Evolutionary conservation across 2,329 filamentous ascomycete species (phyloP).

Genomic region (Bipolaris bicolor): DNA sequence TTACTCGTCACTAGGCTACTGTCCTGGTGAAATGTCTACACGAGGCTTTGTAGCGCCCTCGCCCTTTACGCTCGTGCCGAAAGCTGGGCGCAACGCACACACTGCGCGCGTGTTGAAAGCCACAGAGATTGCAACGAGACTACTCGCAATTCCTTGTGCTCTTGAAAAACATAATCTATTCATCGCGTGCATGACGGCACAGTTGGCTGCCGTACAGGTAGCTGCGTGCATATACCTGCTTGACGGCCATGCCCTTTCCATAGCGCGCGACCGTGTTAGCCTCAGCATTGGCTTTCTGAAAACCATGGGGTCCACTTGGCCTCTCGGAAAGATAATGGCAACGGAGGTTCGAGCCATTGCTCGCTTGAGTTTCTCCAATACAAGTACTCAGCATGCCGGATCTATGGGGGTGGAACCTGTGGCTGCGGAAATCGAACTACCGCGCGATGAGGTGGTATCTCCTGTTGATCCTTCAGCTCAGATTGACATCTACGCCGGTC

Average conservation of each 20-base stretch:
- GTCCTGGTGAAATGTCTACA: slow-evolving; percentile 38
- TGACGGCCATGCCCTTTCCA: slow-evolving; percentile 64
- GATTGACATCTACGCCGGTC: slow-evolving; percentile 43
- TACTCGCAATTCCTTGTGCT: slow-evolving; percentile 74
- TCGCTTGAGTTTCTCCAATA: slow-evolving; percentile 63
- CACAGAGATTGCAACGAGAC: slow-evolving; percentile 75
- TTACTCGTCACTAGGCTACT: slow-evolving; percentile 44
- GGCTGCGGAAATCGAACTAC: slow-evolving; percentile 32
- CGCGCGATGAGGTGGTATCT: slow-evolving; percentile 39
- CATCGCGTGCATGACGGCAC: slow-evolving; percentile 37
- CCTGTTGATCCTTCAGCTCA: slow-evolving; percentile 36
- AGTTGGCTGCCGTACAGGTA: slow-evolving; percentile 47
- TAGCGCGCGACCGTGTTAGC: slow-evolving; percentile 73
- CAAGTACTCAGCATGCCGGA: slow-evolving; percentile 16
- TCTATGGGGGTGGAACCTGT: slow-evolving; percentile 17
- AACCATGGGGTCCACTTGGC: slow-evolving; percentile 71
- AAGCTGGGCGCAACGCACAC: slow-evolving; percentile 59
- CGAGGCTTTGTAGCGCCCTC: slow-evolving; percentile 67
- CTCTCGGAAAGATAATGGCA: slow-evolving; percentile 71
- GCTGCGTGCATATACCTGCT: slow-evolving; percentile 66
- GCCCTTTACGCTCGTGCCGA: slow-evolving; percentile 55
- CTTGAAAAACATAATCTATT: slow-evolving; percentile 69
- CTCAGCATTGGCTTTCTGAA: slow-evolving; percentile 79
- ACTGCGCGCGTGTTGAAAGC: slow-evolving; percentile 80
- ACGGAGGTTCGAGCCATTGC: slow-evolving; percentile 76